Conservation (phyloP, 352 stramenopile species). For the Phytophthora macrochlamydospora region DNA sequence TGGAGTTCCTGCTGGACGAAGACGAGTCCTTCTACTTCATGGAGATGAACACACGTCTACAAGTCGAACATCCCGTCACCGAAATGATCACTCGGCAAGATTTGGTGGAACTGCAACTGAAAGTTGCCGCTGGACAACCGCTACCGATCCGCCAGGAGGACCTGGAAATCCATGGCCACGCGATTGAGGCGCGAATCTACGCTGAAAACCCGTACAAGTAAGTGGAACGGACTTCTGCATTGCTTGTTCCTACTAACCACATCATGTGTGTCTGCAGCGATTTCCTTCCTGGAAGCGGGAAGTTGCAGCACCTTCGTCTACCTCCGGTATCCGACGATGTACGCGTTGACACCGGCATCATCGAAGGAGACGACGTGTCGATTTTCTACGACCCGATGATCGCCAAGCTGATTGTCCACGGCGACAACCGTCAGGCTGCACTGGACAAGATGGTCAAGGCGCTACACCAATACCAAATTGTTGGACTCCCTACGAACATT, state of each 20-base stretch:
- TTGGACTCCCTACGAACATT: constrained; percentile 94
- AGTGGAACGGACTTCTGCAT: constrained; percentile 15
- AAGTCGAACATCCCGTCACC: constrained; percentile 94
- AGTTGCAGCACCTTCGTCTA: constrained; percentile 81
- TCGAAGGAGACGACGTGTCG: constrained; percentile 89
- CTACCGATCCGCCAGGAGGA: constrained; percentile 91
- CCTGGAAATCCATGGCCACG: constrained; percentile 88
- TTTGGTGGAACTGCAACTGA: constrained; percentile 94
- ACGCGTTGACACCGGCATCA: constrained; percentile 90
- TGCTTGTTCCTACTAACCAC: background rate
- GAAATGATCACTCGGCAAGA: constrained; percentile 91
- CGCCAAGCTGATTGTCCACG: constrained; percentile 94
- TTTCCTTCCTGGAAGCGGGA: constrained; percentile 92
- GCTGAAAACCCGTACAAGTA: constrained; percentile 93
- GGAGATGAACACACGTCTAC: constrained; percentile 97
- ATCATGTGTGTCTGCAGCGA: constrained; percentile 47
- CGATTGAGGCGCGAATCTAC: constrained; percentile 95
- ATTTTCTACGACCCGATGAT: constrained; percentile 97
- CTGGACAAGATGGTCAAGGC: constrained; percentile 84
- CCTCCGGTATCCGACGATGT: constrained; percentile 72
- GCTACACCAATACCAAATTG: constrained; percentile 92
- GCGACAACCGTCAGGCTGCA: constrained; percentile 78
- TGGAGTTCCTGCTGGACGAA: constrained; percentile 94
- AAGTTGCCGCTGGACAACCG: constrained; percentile 90
- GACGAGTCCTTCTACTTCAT: constrained; percentile 95